Evolutionary conservation across 108 stramenopile genomes (phyloP), one percentile per base, ranked within the genome.

Genomic region (Parietichytrium sp.): DNA sequence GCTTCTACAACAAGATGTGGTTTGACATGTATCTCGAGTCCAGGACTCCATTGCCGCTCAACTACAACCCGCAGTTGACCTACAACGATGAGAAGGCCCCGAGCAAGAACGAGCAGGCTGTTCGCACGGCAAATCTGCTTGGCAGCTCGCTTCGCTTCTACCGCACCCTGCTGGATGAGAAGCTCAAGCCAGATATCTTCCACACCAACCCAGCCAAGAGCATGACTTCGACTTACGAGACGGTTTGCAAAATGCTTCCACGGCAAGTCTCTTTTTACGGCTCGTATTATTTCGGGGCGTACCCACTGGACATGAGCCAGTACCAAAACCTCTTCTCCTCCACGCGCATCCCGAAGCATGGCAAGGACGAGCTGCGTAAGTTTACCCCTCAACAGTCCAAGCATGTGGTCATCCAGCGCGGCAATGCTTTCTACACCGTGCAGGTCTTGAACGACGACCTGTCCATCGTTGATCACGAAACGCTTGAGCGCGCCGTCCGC

Each of bases 1-100:
- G 84, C 80, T 54, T 81, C 82, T 81, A 86, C 83, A 31, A 82
- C 83, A 81, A 83, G 47, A 83, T 85, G 85, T 86, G 86, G 86
- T 85, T 83, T 79, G 77, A 86, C 79, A 49, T 83, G 30, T 86
- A 86, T 83, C 84, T 87, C 12, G 51, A 84, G 42, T 83, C 84
- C 30, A 85, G 86, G 4, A 84, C 54, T n/a, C 84, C 86, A n/a
- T 78, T 85, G 25, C 85, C 85, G 47, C 47, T 87, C 48, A 86
- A 86, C 81, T 78, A 86, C 29, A 86, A 84, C 15, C 85, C 85
- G 30, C 84, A 84, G 23, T 52, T 84, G 20, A 83, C 85, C 27
- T 87, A 84, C 78, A 25, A 30, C 48, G 29, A 82, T 3, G 84
- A 86, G 77, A 80, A 80, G 7, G 79, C 50, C 23, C 83, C 86